Conservation (phyloP, 1,284 basidiomycete genomes). For the Phellinidium pouzarii region DNA sequence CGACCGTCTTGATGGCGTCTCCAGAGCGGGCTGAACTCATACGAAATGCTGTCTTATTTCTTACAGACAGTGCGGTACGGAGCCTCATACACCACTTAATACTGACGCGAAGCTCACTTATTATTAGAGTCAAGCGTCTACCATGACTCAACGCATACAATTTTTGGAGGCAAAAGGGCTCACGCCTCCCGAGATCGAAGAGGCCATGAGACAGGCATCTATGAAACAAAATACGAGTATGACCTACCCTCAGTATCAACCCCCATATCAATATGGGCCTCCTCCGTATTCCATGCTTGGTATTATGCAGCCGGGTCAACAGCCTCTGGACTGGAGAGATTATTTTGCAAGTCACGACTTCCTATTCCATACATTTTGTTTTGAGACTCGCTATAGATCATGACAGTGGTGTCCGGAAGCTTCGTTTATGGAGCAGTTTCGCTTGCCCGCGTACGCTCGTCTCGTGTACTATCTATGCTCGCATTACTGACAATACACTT, state of each 20-base stretch:
- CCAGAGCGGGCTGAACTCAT: conserved; percentile 66
- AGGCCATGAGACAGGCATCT: conserved; percentile 66
- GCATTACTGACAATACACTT: background rate
- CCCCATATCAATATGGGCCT: conserved; percentile 34
- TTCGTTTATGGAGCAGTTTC: conserved; percentile 85
- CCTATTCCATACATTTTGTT: background rate
- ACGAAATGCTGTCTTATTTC: conserved; percentile 75
- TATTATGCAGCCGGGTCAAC: conserved; percentile 38
- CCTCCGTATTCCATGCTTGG: conserved; percentile 34
- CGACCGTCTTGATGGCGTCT: conserved; percentile 34
- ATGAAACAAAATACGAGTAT: conserved; percentile 25
- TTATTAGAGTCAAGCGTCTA: conserved; percentile 63
- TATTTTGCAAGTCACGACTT: conserved; percentile 67
- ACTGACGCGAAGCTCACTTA: conserved; percentile 12
- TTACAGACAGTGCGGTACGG: conserved; percentile 67
- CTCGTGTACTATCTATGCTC: conserved; percentile 5
- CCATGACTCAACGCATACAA: conserved; percentile 80
- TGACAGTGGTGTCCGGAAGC: conserved; percentile 86
- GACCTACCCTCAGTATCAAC: conserved; percentile 20
- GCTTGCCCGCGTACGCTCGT: conserved; percentile 65
- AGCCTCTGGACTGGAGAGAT: conserved; percentile 85
- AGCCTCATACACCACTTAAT: background rate
- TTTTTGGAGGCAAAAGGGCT: conserved; percentile 95
- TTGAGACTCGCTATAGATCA: conserved; percentile 58
- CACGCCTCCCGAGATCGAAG: conserved; percentile 78